Percentiles rank a stretch among this genome's conserved stretches.
Conservation (phyloP, 306 rosid genomes). For the Erythrophleum fordii region DNA sequence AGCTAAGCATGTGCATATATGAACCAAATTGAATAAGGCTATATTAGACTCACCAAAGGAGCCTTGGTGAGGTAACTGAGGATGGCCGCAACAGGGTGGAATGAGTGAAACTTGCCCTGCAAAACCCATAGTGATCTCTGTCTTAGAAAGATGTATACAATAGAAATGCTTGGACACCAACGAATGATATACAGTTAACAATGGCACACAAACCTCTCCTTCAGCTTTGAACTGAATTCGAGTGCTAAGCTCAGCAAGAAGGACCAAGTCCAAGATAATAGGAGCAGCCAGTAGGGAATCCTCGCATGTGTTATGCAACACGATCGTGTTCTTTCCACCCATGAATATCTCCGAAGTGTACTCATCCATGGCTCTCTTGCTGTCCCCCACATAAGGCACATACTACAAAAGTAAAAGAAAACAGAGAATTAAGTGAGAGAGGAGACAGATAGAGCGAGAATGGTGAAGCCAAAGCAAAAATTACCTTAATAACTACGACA, state of each 20-base stretch:
- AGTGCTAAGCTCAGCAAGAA: conserved; percentile 94
- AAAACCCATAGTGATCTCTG: conserved; percentile 20
- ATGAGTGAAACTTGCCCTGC: conserved; percentile 91
- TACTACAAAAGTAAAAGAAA: conserved; percentile 55
- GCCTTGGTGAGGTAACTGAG: conserved; percentile 97
- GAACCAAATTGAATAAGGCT: conserved; percentile 12
- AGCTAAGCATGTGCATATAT: background rate
- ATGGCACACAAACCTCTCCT: conserved; percentile 65
- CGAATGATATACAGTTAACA: background rate
- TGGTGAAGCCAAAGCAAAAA: background rate
- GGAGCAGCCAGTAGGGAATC: conserved; percentile 98
- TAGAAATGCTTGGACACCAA: background rate
- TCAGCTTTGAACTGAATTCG: conserved; percentile 88
- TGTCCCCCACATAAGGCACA: conserved; percentile 91
- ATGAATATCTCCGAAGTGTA: conserved; percentile 96
- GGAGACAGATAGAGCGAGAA: background rate
- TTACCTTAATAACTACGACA: conserved; percentile 93
- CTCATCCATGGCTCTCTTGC: conserved; percentile 99
- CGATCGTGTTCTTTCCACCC: conserved; percentile 94
- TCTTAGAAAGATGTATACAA: conserved; percentile 5
- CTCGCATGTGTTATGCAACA: conserved; percentile 96
- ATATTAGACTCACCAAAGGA: conserved; percentile 75
- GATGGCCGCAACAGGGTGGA: conserved; percentile 95
- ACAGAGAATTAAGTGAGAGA: background rate
- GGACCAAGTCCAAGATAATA: conserved; percentile 91